Base-by-base conservation (phyloP, 2,329 filamentous ascomycete species). In the Onygenales sp. region DNA sequence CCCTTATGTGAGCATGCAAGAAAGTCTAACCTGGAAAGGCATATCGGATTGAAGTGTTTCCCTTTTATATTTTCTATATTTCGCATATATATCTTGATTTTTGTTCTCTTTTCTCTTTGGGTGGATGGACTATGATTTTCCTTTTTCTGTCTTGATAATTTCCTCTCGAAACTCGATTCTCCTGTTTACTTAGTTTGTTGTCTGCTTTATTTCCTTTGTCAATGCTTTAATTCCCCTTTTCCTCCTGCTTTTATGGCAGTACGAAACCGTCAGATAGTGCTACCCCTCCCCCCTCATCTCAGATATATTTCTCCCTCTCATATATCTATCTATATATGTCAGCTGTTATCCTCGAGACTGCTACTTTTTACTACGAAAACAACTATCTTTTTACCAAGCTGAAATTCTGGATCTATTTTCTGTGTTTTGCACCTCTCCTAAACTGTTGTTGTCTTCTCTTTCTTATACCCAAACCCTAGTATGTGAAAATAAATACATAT, bases 11-110 rank as follows among this genome's bases (percentile, higher is more conserved):
- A 62, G 68, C 65, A 69, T 67, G 67, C 65, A 63, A 66, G 65
- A 64, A 65, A 67, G 65, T 65, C 63, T 58, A 61, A 59, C 59
- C 62, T 65, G 69, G 63, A 68, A 66, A 65, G 67, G 61, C 66
- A 69, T 57, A 39, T 39, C 36, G 36, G 36, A 39, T 64, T 58
- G 58, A 55, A 58, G 57, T 62, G 60, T 57, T 60, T 59, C 63
- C 64, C 62, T 58, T 59, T 60, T 66, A 69, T 70, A 67, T 55
- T 69, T 68, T 64, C 61, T 65, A 67, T 66, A 67, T 65, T 67
- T 64, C 67, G 64, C 67, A 69, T 71, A 68, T 33, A 27, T 27
- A 40, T 40, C 37, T 11, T 40, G 37, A 40, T 11, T 40, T 40
- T 40, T 11, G 37, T 17, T 10, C 21, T 44, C 21, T 17, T 44